Conservation (phyloP, 2,329 filamentous ascomycete species). For the Verticillium alfalfae region DNA sequence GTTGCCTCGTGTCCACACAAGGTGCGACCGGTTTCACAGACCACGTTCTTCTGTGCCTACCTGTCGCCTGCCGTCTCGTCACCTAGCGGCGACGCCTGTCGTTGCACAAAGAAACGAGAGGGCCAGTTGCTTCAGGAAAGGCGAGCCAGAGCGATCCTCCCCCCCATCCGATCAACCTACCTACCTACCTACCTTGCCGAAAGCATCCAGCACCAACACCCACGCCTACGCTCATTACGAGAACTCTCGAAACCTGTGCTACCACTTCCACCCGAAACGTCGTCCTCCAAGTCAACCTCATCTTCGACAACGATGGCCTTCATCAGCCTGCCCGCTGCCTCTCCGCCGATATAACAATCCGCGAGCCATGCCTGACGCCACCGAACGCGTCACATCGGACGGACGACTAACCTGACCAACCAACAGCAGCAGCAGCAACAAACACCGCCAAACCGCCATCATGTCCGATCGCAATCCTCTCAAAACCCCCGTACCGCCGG, state of each 20-base stretch:
- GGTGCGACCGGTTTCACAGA: neutral
- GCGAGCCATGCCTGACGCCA: neutral
- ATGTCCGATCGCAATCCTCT: slow-evolving; percentile 29
- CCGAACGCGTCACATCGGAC: neutral
- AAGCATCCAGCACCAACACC: neutral
- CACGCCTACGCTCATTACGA: neutral
- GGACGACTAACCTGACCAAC: slow-evolving; percentile 7
- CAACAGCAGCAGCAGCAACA: slow-evolving; percentile 4
- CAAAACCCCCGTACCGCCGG: slow-evolving; percentile 21
- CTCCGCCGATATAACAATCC: neutral
- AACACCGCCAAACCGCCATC: slow-evolving; percentile 3
- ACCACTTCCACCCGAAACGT: neutral
- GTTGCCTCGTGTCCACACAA: neutral
- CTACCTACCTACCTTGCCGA: neutral
- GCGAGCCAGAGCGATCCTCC: neutral
- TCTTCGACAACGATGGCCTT: slow-evolving; percentile 1
- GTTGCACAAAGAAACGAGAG: neutral
- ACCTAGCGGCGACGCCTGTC: neutral
- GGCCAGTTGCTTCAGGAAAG: neutral
- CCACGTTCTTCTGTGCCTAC: neutral
- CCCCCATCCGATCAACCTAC: neutral
- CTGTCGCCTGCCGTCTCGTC: neutral
- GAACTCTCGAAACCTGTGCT: neutral
- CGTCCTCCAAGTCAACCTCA: neutral
- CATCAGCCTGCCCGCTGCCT: neutral